Base-by-base conservation (phyloP, 305 asterid genomes). In the Caryopteris hybrid region DNA sequence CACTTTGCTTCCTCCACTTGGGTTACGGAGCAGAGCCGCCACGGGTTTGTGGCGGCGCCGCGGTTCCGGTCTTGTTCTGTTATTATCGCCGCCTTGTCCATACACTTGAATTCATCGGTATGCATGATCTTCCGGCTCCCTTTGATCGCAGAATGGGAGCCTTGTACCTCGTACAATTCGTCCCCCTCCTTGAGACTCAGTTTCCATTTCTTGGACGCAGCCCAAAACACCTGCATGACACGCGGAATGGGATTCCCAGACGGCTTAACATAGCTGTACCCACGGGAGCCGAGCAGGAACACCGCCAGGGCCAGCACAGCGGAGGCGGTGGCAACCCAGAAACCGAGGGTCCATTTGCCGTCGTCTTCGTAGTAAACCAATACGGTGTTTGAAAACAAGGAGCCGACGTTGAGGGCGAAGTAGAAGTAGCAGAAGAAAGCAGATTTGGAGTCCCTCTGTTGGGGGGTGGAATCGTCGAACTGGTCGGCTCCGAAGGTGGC, bases 401-500 rank as follows among this genome's bases (percentile, higher is more conserved):
- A 87, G 42, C 95, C 96, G 0, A 71, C 45, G 34, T 89, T 89
- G 52, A 89, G 90, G 5, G 92, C 89, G 51, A 89, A 87, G 80
- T 89, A 89, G 67, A 89, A 87, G 69, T 79, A 87, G 39, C 84
- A 64, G 45, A 89, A 89, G 74, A 87, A 89, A 6, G 80, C 83
- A 5, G 75, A 78, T 56, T 75, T 85, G 2, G 85, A 75, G 1
- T 55, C 65, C 60, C 42, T 71, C 36, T 54, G 75, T 59, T 79
- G 74, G 0, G 81, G 81, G 45, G 56, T 63, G 0, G 78, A 54
- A 42, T 80, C 90, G 22, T 82, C 84, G 16, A 89, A 89, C 54
- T 89, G 96, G 33, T 89, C 96, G 0, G 96, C 79, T 14, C 96
- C 96, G 39, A 89, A 80, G 21, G 96, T 89, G 22, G 96, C 96